Percentiles rank a stretch among this genome's conserved stretches.
These are phyloP conservation scores for Cyphellophora attinorum DNA, from an alignment of 2,329 filamentous ascomycete species.

Conservation along the genomic window DNA sequence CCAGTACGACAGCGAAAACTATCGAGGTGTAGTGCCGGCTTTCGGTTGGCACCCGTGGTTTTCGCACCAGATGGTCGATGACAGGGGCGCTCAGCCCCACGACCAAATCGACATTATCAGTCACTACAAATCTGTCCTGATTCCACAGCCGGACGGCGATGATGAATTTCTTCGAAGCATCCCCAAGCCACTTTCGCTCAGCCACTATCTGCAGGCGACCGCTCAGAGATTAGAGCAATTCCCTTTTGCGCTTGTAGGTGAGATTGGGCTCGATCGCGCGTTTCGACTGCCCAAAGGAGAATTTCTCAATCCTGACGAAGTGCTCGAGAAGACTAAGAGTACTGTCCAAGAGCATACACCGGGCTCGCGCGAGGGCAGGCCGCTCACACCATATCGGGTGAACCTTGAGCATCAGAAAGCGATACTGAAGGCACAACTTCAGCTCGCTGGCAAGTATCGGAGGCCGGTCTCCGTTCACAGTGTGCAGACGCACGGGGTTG, in stretches of 20 bases:
- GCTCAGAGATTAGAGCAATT: slow-evolving; percentile 37
- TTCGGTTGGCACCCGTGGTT: slow-evolving; percentile 65
- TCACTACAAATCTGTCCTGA: slow-evolving; percentile 48
- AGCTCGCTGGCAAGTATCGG: slow-evolving; percentile 48
- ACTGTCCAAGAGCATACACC: slow-evolving; percentile 39
- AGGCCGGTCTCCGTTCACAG: slow-evolving; percentile 54
- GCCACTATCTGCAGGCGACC: slow-evolving; percentile 41
- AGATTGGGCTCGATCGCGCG: slow-evolving; percentile 52
- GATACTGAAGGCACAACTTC: slow-evolving; percentile 48
- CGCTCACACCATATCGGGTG: slow-evolving; percentile 48
- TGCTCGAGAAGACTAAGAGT: slow-evolving; percentile 21
- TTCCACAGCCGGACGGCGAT: slow-evolving; percentile 38
- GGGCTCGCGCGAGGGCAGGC: slow-evolving; percentile 50
- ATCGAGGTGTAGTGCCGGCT: slow-evolving; percentile 45
- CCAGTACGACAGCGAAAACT: slow-evolving; percentile 13
- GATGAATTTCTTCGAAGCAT: slow-evolving; percentile 38
- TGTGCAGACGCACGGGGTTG: slow-evolving; percentile 51
- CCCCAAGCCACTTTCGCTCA: slow-evolving; percentile 45
- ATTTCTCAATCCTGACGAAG: slow-evolving; percentile 26
- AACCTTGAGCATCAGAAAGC: slow-evolving; percentile 47
- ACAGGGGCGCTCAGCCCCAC: slow-evolving; percentile 17
- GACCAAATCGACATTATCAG: slow-evolving; percentile 24
- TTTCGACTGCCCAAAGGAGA: slow-evolving; percentile 51
- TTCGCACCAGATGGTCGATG: slow-evolving; percentile 49
- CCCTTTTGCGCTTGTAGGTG: slow-evolving; percentile 50